Evolutionary conservation across 495 filamentous ascomycete species (phyloP).

Genomic region (Parathielavia hyrcaniae): DNA sequence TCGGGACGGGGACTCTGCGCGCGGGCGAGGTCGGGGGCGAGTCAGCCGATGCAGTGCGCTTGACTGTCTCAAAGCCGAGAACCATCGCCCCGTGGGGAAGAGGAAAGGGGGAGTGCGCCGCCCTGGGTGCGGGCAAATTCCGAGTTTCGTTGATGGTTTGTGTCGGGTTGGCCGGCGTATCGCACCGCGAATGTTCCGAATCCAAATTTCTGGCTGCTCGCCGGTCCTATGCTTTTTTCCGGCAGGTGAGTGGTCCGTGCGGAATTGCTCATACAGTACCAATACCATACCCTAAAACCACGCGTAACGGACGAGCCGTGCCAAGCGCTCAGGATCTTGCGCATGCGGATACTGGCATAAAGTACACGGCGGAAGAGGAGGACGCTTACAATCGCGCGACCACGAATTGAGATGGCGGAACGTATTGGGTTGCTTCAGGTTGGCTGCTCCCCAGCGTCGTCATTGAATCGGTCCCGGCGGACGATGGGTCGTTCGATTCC

Average conservation of each 20-base stretch:
- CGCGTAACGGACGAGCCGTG: too few relatives aligned
- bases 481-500: too few relatives aligned
- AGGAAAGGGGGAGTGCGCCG: slow-evolving; percentile 22
- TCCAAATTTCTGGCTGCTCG: slow-evolving; percentile 22
- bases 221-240: slow-evolving; percentile 16
- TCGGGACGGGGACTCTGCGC: not conserved
- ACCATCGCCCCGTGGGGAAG: slow-evolving; percentile 27
- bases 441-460: too few relatives aligned
- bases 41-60: slow-evolving; percentile 10
- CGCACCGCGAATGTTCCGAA: slow-evolving; percentile 15
- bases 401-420: too few relatives aligned
- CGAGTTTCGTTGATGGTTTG: slow-evolving; percentile 3
- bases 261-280: too few relatives aligned
- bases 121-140: slow-evolving; percentile 20
- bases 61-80: slow-evolving; percentile 28
- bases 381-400: too few relatives aligned
- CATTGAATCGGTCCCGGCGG: too few relatives aligned
- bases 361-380: too few relatives aligned
- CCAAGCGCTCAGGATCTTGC: too few relatives aligned
- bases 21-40: slow-evolving; percentile 16
- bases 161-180: slow-evolving; percentile 1
- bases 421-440: too few relatives aligned
- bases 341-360: too few relatives aligned
- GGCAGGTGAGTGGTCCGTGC: slow-evolving; percentile 23
- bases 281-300: too few relatives aligned